phyloP scores from a whole-genome alignment of 352 stramenopile genomes.

The Thalassiosira mediterranea region DNA sequence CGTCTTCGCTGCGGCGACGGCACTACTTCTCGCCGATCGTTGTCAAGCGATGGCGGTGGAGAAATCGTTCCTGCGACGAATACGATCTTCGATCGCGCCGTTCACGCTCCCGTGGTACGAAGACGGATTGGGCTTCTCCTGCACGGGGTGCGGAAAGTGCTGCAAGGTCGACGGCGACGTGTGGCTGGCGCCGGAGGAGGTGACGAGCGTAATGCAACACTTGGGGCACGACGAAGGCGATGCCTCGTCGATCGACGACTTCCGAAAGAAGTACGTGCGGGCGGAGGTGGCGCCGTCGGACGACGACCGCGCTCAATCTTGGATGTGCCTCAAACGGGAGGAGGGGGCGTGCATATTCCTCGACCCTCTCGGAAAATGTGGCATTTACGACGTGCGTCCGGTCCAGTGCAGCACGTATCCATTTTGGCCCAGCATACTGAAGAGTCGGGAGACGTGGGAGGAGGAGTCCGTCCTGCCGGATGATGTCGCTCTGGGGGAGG shows the following conservation, averaged over 20 bases:
- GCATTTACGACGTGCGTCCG: slow-evolving; percentile 62
- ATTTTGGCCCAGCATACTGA: slow-evolving; percentile 66
- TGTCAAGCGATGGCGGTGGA: slow-evolving; percentile 17
- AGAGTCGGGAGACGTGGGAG: slow-evolving; percentile 48
- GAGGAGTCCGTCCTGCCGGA: slow-evolving; percentile 51
- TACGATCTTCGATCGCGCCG: slow-evolving; percentile 24
- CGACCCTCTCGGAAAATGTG: slow-evolving; percentile 49
- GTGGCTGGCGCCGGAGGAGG: slow-evolving; percentile 52
- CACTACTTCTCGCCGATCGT: slow-evolving; percentile 8
- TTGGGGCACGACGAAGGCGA: slow-evolving; percentile 25
- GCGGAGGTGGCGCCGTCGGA: slow-evolving; percentile 26
- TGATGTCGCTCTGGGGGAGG: slow-evolving; percentile 28
- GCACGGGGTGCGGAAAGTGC: slow-evolving; percentile 61
- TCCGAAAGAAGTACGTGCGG: slow-evolving; percentile 35
- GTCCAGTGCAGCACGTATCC: slow-evolving; percentile 69
- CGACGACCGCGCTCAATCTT: slow-evolving; percentile 24
- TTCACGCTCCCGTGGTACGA: slow-evolving; percentile 45
- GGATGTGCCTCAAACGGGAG: slow-evolving; percentile 49
- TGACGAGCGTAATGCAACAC: slow-evolving; percentile 24
- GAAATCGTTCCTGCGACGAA: slow-evolving; percentile 27
- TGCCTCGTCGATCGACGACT: slow-evolving; percentile 18
- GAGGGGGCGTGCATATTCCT: slow-evolving; percentile 64
- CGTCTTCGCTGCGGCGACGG: background rate
- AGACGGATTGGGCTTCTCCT: slow-evolving; percentile 45
- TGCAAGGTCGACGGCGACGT: slow-evolving; percentile 57